Conservation (phyloP, 2,329 filamentous ascomycete species). For the Pseudogymnoascus sp. region DNA sequence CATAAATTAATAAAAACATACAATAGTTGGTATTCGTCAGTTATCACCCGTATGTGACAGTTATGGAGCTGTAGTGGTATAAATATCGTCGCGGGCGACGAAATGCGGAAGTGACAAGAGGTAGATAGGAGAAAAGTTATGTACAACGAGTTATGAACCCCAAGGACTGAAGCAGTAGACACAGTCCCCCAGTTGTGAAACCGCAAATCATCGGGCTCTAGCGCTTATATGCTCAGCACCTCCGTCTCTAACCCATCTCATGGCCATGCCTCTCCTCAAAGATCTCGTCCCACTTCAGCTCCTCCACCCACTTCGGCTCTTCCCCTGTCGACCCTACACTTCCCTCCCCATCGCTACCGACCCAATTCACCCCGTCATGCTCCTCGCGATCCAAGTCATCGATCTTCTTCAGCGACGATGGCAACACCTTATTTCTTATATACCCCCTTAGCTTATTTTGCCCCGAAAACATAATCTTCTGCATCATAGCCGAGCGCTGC, state of each 20-base stretch:
- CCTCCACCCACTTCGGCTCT: not conserved
- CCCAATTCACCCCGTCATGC: not conserved
- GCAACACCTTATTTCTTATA: conserved; percentile 14
- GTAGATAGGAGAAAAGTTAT: not conserved
- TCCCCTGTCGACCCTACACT: not conserved
- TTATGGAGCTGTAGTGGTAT: not conserved
- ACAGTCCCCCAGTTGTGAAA: not conserved
- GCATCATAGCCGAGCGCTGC: conserved; percentile 19
- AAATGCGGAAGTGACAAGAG: not conserved
- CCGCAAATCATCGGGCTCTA: not conserved
- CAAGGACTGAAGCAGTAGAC: not conserved
- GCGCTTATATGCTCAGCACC: conserved; percentile 11
- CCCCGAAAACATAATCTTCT: conserved; percentile 22
- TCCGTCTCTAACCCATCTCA: conserved; percentile 33
- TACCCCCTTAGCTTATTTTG: conserved; percentile 20
- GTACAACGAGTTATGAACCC: not conserved
- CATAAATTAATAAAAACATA: not conserved
- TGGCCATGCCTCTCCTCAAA: not conserved
- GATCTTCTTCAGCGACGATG: not conserved
- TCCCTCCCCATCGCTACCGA: not conserved
- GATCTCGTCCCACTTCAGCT: not conserved
- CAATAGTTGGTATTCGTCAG: not conserved
- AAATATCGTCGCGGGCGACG: not conserved
- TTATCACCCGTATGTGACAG: not conserved
- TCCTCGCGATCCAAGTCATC: not conserved